Percentiles rank a stretch among this genome's conserved stretches.
phyloP scores from a whole-genome alignment of 2,329 filamentous ascomycete species.

The Penicillium sp. region DNA sequence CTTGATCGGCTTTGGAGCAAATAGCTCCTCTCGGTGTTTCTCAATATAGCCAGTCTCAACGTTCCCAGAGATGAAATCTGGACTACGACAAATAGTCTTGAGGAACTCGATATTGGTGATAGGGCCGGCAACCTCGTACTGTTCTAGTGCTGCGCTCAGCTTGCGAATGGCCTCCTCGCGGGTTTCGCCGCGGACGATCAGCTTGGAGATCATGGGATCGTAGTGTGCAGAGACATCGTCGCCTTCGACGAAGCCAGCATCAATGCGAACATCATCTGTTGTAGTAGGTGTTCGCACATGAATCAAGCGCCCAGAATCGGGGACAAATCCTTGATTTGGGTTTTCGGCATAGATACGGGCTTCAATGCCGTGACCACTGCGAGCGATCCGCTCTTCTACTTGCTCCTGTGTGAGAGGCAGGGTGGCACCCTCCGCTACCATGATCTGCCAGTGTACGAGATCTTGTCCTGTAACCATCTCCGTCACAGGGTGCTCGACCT shows the following conservation, averaged over 20 bases:
- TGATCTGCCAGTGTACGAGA: conserved; percentile 92
- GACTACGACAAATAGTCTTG: conserved; percentile 79
- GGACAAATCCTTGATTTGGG: conserved; percentile 86
- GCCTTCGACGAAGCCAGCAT: conserved; percentile 87
- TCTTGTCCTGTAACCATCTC: conserved; percentile 76
- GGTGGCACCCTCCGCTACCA: conserved; percentile 72
- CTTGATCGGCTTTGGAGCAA: conserved; percentile 60
- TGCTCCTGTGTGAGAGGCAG: conserved; percentile 66
- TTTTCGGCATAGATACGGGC: conserved; percentile 96
- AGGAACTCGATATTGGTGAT: conserved; percentile 97
- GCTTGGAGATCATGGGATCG: conserved; percentile 98
- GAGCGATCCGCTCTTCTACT: conserved; percentile 68
- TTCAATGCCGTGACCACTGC: conserved; percentile 85
- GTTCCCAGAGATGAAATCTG: conserved; percentile 79
- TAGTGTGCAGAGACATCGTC: conserved; percentile 93
- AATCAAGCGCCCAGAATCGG: conserved; percentile 84
- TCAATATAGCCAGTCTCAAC: conserved; percentile 97
- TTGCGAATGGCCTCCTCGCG: conserved; percentile 80
- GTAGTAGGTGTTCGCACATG: conserved; percentile 74
- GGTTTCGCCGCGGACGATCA: conserved; percentile 82
- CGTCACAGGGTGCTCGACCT: conserved; percentile 95
- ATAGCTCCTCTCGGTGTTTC: conserved; percentile 79
- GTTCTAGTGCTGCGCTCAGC: conserved; percentile 74
- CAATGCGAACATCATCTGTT: conserved; percentile 77
- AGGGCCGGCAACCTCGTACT: conserved; percentile 90